phyloP scores from a whole-genome alignment of 306 rosid genomes.

The Cajanus cajan region DNA sequence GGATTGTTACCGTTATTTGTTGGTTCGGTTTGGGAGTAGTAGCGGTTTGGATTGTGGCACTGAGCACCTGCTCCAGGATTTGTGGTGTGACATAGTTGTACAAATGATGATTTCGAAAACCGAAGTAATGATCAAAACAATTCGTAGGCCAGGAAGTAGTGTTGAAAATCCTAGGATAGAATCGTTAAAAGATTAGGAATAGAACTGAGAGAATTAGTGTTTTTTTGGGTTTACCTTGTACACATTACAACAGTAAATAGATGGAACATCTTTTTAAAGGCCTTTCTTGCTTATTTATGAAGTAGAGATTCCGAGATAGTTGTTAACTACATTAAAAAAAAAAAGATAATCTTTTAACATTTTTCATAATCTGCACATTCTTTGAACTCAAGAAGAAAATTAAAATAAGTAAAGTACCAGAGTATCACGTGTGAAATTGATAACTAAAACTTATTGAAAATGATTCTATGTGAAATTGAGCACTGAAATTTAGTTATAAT shows the following conservation, averaged over 20 bases:
- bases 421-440: too few species aligned
- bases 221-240: constrained; percentile 44
- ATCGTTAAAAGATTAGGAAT: constrained; percentile 34
- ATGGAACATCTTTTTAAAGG: constrained; percentile 21
- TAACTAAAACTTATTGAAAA: too few species aligned
- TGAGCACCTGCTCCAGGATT: constrained; percentile 14
- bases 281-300: constrained; percentile 9
- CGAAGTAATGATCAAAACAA: constrained; percentile 2
- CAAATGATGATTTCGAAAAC: constrained; percentile 21
- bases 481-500: too few species aligned
- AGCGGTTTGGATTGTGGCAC: constrained; percentile 17
- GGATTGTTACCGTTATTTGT: constrained; percentile 31
- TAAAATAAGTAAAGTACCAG: neutral
- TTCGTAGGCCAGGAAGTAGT: constrained; percentile 39
- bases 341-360: neutral
- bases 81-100: constrained; percentile 34
- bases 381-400: neutral
- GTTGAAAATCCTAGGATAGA: constrained; percentile 34
- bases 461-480: too few species aligned
- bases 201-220: constrained; percentile 32
- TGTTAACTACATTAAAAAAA: neutral
- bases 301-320: neutral
- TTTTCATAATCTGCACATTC: too few species aligned
- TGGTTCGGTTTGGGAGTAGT: constrained; percentile 27
- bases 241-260: constrained; percentile 54